Base-by-base conservation (phyloP, 495 filamentous ascomycete species). In the Penicillium nucicola region DNA sequence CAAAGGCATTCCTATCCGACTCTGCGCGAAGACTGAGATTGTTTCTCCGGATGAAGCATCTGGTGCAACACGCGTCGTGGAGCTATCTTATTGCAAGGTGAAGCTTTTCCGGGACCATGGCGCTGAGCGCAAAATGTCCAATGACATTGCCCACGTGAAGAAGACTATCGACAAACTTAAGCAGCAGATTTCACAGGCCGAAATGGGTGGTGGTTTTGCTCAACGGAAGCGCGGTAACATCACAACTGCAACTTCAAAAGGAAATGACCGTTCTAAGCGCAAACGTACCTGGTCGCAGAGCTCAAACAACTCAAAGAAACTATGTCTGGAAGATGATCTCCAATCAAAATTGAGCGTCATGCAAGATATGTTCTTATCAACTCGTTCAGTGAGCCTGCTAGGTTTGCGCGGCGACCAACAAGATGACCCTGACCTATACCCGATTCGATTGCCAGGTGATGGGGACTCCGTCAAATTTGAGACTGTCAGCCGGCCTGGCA, bases 91-190 rank as follows among this genome's bases (percentile, higher is more conserved):
- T 63, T 95, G 92, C 80, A 95, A 92, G 69, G 89, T 98, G 39
- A 97, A 97, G 62, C 80, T 98, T 2, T 98, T 98, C 74, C 80
- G 93, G 34, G 93, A 98, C 61, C 92, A 98, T 56, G 93, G 93
- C 6, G 93, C 93, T 0, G 93, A 98, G 68, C 84, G 93, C 22
- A 98, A 97, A 66, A 77, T 97, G 3, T 88, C 89, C 6, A 98
- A 97, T 58, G 93, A 98, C 59, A 74, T 95, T n/a, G 84, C 86
- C 1, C 90, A 95, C 53, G 85, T 97, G 45, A 89, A 90, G 58
- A 97, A 97, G 76, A 87, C 84, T 0, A 97, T 97, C 53, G 89
- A 95, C 51, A 98, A 97, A 67, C 74, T 96, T 2, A 89, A 90
- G 60, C 88, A 96, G 60, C 92, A 96, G 58, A 91, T 96, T 41